Conservation (phyloP, 352 stramenopile genomes). For the Phytophthora melonis region DNA sequence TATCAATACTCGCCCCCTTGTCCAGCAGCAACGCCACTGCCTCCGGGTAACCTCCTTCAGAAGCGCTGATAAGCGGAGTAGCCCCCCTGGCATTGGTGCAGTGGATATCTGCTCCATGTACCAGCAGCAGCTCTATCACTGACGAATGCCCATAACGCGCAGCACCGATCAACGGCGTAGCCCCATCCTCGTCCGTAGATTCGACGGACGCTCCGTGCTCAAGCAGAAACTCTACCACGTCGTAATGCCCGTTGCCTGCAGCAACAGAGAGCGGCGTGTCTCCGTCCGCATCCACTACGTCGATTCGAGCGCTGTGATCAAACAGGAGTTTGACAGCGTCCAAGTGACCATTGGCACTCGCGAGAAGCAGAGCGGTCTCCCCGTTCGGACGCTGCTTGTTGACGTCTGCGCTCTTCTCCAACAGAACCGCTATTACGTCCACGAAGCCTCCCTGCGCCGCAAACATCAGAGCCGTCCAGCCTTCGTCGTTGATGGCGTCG, state of each 20-base stretch:
- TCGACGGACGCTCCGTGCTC: too few relatives aligned
- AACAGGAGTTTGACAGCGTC: not conserved
- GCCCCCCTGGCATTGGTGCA: too few relatives aligned
- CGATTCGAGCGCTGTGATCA: not conserved
- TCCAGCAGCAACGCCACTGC: too few relatives aligned
- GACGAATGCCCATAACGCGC: too few relatives aligned
- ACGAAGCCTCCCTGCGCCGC: not conserved
- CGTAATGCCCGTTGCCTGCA: not conserved
- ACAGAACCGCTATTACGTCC: not conserved
- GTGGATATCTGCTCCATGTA: too few relatives aligned
- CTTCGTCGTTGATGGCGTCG: not conserved
- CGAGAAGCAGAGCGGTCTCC: not conserved
- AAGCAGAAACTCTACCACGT: not conserved
- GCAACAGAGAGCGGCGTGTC: not conserved
- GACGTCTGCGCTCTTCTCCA: constrained; percentile 4
- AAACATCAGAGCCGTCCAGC: constrained; percentile 6
- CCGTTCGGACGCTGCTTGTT: not conserved
- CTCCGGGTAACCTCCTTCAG: too few relatives aligned
- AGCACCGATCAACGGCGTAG: too few relatives aligned
- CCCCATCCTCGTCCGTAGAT: too few relatives aligned
- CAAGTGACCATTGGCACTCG: not conserved
- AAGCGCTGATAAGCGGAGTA: too few relatives aligned
- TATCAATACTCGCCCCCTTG: too few relatives aligned
- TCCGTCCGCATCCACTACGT: not conserved
- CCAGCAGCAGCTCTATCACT: too few relatives aligned